phyloP scores from a whole-genome alignment of 768 basidiomycete species.

The Dioszegia crocea region DNA sequence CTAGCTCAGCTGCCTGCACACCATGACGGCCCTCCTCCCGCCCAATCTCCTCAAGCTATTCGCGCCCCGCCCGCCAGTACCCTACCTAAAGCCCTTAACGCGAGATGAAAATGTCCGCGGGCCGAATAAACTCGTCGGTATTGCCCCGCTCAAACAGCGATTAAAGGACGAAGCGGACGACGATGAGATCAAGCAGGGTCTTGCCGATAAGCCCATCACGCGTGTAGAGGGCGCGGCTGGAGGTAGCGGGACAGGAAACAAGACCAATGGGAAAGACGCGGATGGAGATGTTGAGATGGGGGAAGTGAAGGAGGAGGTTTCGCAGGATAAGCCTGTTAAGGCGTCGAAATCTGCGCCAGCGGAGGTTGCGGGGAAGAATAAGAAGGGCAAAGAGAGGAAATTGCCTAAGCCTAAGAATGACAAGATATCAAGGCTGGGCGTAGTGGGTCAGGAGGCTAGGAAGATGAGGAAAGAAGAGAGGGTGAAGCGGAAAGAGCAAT shows the following conservation, averaged over 20 bases:
- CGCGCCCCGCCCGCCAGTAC: constrained; percentile 83
- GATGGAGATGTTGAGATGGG: constrained; percentile 36
- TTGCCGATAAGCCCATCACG: constrained; percentile 12
- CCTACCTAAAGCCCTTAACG: constrained; percentile 78
- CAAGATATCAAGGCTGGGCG: constrained; percentile 29
- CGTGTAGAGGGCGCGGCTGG: constrained; percentile 4
- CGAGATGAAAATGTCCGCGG: constrained; percentile 72
- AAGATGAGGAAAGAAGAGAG: constrained; percentile 45
- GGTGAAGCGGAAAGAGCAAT: constrained; percentile 48
- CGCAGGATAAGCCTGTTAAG: neutral
- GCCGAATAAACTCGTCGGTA: constrained; percentile 67
- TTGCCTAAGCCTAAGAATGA: constrained; percentile 74
- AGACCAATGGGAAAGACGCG: constrained; percentile 53
- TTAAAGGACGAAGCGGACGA: constrained; percentile 72
- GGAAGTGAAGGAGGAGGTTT: constrained; percentile 37
- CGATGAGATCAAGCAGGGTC: constrained; percentile 32
- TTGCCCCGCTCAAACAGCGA: constrained; percentile 67
- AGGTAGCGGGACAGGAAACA: constrained; percentile 9
- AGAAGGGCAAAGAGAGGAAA: constrained; percentile 68
- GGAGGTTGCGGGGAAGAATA: neutral
- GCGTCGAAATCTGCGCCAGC: neutral
- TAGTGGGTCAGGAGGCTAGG: constrained; percentile 45
- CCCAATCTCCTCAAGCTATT: constrained; percentile 96
- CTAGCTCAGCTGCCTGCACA: neutral
- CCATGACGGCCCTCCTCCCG: constrained; percentile 58